Percentiles rank a stretch among this genome's conserved stretches.
Evolutionary conservation across 2,329 filamentous ascomycete genomes (phyloP).

Genomic region (Pezicula neosporulosa): DNA sequence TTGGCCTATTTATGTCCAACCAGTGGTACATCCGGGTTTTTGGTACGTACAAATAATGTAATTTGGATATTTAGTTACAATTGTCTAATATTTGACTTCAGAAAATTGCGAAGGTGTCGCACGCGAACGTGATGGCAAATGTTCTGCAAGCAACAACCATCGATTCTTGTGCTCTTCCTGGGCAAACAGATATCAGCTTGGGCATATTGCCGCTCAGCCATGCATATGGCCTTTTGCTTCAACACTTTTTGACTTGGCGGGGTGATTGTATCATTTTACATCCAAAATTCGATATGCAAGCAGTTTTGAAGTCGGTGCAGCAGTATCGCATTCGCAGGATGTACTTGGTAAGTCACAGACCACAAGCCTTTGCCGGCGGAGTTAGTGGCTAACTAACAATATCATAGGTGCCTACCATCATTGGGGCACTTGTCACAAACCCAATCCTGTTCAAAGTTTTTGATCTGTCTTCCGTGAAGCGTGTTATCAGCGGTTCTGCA

Average conservation of each 20-base stretch:
- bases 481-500: conserved; percentile 1
- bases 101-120: conserved; percentile 84
- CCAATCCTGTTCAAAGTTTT: background rate
- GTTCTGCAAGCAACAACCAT: conserved; percentile 57
- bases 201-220: conserved; percentile 78
- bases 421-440: conserved; percentile 1
- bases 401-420: background rate
- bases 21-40: conserved; percentile 76
- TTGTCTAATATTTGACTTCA: conserved; percentile 25
- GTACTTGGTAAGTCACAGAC: background rate
- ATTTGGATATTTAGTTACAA: background rate
- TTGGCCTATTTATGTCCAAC: conserved; percentile 77
- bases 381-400: background rate
- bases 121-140: conserved; percentile 76
- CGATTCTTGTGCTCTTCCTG: conserved; percentile 19
- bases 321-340: conserved; percentile 1
- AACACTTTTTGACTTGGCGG: conserved; percentile 41
- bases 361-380: background rate
- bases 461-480: background rate
- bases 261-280: conserved; percentile 70
- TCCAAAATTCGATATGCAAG: conserved; percentile 66
- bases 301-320: conserved; percentile 53
- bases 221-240: conserved; percentile 71
- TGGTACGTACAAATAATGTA: conserved; percentile 43
- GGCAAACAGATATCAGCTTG: conserved; percentile 37